Evolutionary conservation across 1,139 yeast species (phyloP).

Genomic region (Zygoascus sp.): DNA sequence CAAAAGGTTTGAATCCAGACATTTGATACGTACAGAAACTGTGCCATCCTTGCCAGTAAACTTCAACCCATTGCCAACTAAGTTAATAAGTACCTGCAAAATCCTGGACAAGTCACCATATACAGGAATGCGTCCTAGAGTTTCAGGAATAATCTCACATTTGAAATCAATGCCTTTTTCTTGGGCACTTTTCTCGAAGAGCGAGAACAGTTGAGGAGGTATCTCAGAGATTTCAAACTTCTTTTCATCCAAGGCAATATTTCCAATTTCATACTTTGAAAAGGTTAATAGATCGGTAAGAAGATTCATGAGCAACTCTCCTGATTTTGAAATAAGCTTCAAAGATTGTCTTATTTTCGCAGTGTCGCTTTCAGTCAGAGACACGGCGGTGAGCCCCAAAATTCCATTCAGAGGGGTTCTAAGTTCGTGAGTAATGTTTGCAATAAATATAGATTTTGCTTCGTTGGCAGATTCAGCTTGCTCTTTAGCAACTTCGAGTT

Average conservation of each 20-base stretch:
- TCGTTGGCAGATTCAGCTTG: slow-evolving; percentile 94
- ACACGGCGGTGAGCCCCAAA: slow-evolving; percentile 91
- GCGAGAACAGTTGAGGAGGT: slow-evolving; percentile 70
- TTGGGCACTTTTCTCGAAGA: slow-evolving; percentile 45
- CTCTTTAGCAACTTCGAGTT: slow-evolving; percentile 79
- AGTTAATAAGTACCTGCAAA: slow-evolving; percentile 79
- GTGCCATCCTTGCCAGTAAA: slow-evolving; percentile 84
- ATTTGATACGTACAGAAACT: slow-evolving; percentile 57
- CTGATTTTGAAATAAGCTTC: slow-evolving; percentile 77
- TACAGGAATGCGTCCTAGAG: slow-evolving; percentile 43
- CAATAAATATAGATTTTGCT: slow-evolving; percentile 91
- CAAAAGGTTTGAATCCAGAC: slow-evolving; percentile 12
- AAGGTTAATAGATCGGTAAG: slow-evolving; percentile 85
- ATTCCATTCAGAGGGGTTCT: slow-evolving; percentile 95
- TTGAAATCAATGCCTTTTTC: slow-evolving; percentile 26
- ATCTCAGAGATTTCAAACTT: slow-evolving; percentile 67
- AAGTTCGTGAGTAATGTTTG: slow-evolving; percentile 91
- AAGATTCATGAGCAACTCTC: slow-evolving; percentile 79
- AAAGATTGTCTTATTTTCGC: slow-evolving; percentile 62
- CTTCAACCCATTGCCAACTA: slow-evolving; percentile 81
- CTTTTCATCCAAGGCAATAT: slow-evolving; percentile 77
- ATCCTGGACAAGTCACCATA: slow-evolving; percentile 85
- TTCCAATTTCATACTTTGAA: slow-evolving; percentile 81
- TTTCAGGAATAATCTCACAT: slow-evolving; percentile 40
- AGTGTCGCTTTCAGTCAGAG: slow-evolving; percentile 75